A percentile compares a stretch with the other conserved stretches of the same genome.
phyloP scores from a whole-genome alignment of 1,139 yeast genomes.

The Sugiyamaella paludigena region DNA sequence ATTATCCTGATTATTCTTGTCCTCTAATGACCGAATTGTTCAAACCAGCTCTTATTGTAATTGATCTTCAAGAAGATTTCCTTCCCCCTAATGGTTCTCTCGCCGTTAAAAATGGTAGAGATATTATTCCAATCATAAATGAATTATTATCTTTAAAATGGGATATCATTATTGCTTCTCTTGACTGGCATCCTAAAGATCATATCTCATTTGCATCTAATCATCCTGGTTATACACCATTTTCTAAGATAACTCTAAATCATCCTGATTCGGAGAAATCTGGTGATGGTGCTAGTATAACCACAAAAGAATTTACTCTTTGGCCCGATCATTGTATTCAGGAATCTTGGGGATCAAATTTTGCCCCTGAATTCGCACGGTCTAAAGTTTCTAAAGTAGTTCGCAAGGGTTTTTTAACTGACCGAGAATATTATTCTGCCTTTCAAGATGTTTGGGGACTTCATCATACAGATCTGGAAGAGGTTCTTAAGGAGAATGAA shows the following conservation, averaged over 20 bases:
- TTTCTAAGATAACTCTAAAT: slow-evolving; percentile 43
- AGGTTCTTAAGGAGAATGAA: slow-evolving; percentile 43
- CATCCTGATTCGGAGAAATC: slow-evolving; percentile 47
- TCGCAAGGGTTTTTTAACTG: slow-evolving; percentile 65
- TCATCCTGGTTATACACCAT: slow-evolving; percentile 55
- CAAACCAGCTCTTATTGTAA: slow-evolving; percentile 52
- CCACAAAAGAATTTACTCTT: slow-evolving; percentile 36
- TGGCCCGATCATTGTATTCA: slow-evolving; percentile 97
- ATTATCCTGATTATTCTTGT: background rate
- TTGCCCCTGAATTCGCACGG: slow-evolving; percentile 50
- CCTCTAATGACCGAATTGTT: background rate
- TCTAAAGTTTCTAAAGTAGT: slow-evolving; percentile 42
- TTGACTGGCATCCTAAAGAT: slow-evolving; percentile 83
- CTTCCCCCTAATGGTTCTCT: slow-evolving; percentile 74
- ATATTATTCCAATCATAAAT: slow-evolving; percentile 52
- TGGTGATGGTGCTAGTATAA: slow-evolving; percentile 27
- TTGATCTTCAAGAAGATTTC: slow-evolving; percentile 86
- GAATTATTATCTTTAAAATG: slow-evolving; percentile 49
- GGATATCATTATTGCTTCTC: slow-evolving; percentile 66
- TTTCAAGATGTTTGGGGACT: slow-evolving; percentile 76
- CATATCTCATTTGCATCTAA: slow-evolving; percentile 82
- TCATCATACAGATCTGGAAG: slow-evolving; percentile 64
- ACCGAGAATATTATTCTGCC: slow-evolving; percentile 87
- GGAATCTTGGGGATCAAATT: slow-evolving; percentile 59
- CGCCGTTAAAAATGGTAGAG: slow-evolving; percentile 68